Percentiles rank a stretch among this genome's conserved stretches.
Conservation (phyloP, 2,329 filamentous ascomycete genomes). For the Pestalotiopsis sp. region DNA sequence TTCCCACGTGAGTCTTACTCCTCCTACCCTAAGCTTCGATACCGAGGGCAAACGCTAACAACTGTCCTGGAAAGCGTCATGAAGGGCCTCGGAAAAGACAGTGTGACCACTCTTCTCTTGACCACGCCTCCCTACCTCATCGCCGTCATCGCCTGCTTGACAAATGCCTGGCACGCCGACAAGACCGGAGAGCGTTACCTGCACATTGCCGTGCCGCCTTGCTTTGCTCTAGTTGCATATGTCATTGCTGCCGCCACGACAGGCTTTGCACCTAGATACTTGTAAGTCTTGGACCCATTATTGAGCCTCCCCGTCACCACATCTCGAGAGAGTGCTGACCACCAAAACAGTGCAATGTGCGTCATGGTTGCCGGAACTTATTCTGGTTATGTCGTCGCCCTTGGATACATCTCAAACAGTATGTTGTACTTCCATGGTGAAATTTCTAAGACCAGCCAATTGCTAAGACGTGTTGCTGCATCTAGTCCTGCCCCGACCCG, state of each 20-base stretch:
- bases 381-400: conserved; percentile 7
- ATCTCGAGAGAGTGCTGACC: neutral
- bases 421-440: neutral
- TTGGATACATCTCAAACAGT: conserved; percentile 13
- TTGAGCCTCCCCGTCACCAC: neutral
- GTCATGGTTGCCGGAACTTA: conserved; percentile 9
- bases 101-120: conserved; percentile 7
- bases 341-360: conserved; percentile 2
- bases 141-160: conserved; percentile 1
- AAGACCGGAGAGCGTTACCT: conserved; percentile 5
- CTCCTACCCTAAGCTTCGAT: too few species aligned
- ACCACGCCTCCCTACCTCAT: conserved; percentile 8
- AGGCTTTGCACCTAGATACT: neutral
- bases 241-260: conserved; percentile 10
- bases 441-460: neutral
- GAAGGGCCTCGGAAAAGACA: conserved; percentile 4
- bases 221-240: neutral
- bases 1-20: neutral
- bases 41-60: too few species aligned
- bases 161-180: conserved; percentile 12
- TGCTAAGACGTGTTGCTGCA: neutral
- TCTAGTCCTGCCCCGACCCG: conserved; percentile 10
- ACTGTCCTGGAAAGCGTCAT: neutral
- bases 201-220: conserved; percentile 2
- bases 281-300: neutral